phyloP scores from a whole-genome alignment of 768 basidiomycete species.

The Cytidiella melzeri region DNA sequence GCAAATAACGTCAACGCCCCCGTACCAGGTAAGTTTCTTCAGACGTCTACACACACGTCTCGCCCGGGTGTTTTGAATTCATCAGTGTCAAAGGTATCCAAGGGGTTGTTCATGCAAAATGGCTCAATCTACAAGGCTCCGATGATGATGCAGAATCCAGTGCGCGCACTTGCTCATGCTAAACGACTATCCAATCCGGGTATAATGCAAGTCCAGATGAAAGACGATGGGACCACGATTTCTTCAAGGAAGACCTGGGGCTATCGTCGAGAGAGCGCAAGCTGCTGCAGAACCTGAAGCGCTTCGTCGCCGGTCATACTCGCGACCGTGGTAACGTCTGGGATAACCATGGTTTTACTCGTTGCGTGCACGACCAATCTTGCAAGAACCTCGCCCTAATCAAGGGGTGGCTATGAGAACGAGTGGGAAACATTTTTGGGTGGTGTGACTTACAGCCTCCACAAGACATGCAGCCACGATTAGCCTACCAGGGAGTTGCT shows the following conservation, averaged over 20 bases:
- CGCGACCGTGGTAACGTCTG: constrained; percentile 5
- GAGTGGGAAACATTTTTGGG: too few relatives aligned
- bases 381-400: constrained; percentile 79
- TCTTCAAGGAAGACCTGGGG: not conserved
- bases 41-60: too few relatives aligned
- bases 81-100: too few relatives aligned
- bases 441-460: constrained; percentile 52
- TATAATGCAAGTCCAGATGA: not conserved
- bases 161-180: not conserved
- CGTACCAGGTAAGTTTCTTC: too few relatives aligned
- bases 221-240: not conserved
- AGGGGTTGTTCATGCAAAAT: too few relatives aligned
- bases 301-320: constrained; percentile 12
- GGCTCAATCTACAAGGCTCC: too few relatives aligned
- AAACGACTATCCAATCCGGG: not conserved
- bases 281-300: constrained; percentile 2
- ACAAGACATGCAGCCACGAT: constrained; percentile 89
- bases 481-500: constrained; percentile 70
- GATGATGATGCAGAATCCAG: too few relatives aligned
- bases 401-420: too few relatives aligned
- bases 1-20: not conserved
- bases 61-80: too few relatives aligned
- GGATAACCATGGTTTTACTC: constrained; percentile 5
- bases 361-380: constrained; percentile 67
- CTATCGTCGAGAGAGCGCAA: constrained; percentile 2